These are phyloP conservation scores for Brassica cretica DNA, from an alignment of 345 rosid species.

Conservation along the genomic window DNA sequence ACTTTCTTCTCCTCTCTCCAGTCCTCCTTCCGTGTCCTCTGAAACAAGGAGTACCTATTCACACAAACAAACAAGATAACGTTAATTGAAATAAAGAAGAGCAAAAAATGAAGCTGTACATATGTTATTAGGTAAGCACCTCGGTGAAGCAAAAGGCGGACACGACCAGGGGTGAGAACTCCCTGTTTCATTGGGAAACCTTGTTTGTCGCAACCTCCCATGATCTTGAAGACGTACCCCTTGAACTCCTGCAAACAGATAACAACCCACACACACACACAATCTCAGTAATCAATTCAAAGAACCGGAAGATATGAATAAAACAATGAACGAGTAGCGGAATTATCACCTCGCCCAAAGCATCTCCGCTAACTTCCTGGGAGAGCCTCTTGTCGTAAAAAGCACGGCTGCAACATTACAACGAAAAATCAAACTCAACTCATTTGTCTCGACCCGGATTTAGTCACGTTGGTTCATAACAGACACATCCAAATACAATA, in stretches of 20 bases:
- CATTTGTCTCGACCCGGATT: background rate
- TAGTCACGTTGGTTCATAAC: background rate
- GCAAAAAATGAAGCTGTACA: no score
- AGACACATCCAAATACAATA: background rate
- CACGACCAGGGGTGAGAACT: constrained; percentile 82
- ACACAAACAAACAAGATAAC: background rate
- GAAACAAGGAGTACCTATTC: constrained; percentile 74
- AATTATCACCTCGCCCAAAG: constrained; percentile 67
- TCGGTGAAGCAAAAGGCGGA: constrained; percentile 76
- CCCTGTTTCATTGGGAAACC: constrained; percentile 96
- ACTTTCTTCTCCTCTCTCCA: constrained; percentile 85
- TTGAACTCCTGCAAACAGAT: constrained; percentile 60
- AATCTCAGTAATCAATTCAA: no score
- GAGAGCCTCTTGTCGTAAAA: constrained; percentile 88
- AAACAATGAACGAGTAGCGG: no score
- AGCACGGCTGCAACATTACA: constrained; percentile 53
- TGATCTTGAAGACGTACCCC: constrained; percentile 83
- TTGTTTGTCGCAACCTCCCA: constrained; percentile 93
- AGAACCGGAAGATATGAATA: no score
- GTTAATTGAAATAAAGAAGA: no score
- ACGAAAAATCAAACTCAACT: background rate
- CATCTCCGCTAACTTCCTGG: constrained; percentile 78
- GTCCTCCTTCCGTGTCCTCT: constrained; percentile 77
- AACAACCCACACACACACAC: background rate
- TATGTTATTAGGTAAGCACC: constrained; percentile 5